Evolutionary conservation across 176 grass and related monocot genomes (phyloP).

Genomic region (Lolium perenne): DNA sequence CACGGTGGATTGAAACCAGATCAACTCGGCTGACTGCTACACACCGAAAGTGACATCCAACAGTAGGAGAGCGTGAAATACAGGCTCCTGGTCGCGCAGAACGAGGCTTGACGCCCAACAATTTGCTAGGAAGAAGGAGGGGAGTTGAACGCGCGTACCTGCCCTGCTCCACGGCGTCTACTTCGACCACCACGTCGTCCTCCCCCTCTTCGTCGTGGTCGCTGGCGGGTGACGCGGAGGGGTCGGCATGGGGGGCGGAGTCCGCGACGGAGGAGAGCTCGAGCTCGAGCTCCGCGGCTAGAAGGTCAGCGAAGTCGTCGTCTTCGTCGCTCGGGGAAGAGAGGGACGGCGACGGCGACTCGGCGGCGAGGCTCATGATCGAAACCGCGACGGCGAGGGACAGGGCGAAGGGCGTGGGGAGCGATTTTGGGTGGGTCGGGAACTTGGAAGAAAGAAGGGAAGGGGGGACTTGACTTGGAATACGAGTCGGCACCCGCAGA

Average conservation of each 20-base stretch:
- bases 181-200: slow-evolving; percentile 33
- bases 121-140: too few species aligned
- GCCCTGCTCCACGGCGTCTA: slow-evolving; percentile 50
- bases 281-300: slow-evolving; percentile 76
- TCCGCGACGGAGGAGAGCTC: slow-evolving; percentile 34
- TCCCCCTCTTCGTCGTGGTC: not conserved
- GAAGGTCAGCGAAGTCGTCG: slow-evolving; percentile 59
- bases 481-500: too few species aligned
- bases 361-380: slow-evolving; percentile 73
- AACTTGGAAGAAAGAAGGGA: too few species aligned
- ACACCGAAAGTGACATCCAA: too few species aligned
- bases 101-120: too few species aligned
- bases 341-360: slow-evolving; percentile 61
- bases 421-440: not conserved
- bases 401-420: not conserved
- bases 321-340: slow-evolving; percentile 77
- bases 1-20: too few species aligned
- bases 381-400: slow-evolving; percentile 18
- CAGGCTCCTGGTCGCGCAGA: too few species aligned
- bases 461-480: too few species aligned
- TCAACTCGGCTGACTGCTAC: too few species aligned
- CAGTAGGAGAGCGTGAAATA: too few species aligned
- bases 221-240: not conserved
- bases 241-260: slow-evolving; percentile 2
- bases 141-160: slow-evolving; percentile 12